These are phyloP conservation scores for Cucumis variabilis DNA, from an alignment of 331 rosid genomes.

Conservation along the genomic window DNA sequence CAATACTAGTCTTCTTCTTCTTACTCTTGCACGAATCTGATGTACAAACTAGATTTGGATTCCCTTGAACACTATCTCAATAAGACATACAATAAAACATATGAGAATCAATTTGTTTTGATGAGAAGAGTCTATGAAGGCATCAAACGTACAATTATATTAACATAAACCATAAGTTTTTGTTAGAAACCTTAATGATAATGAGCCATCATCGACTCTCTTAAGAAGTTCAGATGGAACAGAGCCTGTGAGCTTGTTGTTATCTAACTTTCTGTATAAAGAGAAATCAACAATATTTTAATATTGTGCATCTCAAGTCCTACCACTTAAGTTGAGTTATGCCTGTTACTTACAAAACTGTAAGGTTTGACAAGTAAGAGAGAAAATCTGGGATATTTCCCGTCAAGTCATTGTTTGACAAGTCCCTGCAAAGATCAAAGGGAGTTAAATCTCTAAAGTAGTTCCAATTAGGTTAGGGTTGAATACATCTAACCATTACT, in stretches of 20 bases:
- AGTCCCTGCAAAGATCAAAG: slow-evolving; percentile 39
- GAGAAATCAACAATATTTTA: not conserved
- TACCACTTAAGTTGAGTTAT: not conserved
- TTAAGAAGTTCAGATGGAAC: slow-evolving; percentile 54
- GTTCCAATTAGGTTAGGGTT: not conserved
- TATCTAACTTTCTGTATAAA: slow-evolving; percentile 55
- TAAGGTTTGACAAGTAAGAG: slow-evolving; percentile 40
- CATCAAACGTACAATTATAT: not conserved
- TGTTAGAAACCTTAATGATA: slow-evolving; percentile 53
- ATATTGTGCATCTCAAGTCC: slow-evolving; percentile 8
- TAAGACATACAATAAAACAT: not conserved
- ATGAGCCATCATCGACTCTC: slow-evolving; percentile 48
- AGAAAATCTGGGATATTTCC: slow-evolving; percentile 57
- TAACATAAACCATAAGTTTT: too few relatives aligned
- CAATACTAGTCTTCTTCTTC: slow-evolving; percentile 29
- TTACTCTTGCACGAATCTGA: slow-evolving; percentile 42
- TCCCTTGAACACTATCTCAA: slow-evolving; percentile 48
- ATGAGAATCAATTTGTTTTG: too few relatives aligned
- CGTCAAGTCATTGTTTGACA: slow-evolving; percentile 57
- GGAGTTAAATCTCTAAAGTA: not conserved
- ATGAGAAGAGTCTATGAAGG: not conserved
- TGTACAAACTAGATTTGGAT: slow-evolving; percentile 41
- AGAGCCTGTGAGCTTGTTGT: slow-evolving; percentile 54
- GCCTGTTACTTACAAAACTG: slow-evolving; percentile 52
- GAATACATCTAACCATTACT: slow-evolving; percentile 25